These are phyloP conservation scores for Diaporthe sp. DNA, from an alignment of 2,329 filamentous ascomycete species.

Conservation along the genomic window DNA sequence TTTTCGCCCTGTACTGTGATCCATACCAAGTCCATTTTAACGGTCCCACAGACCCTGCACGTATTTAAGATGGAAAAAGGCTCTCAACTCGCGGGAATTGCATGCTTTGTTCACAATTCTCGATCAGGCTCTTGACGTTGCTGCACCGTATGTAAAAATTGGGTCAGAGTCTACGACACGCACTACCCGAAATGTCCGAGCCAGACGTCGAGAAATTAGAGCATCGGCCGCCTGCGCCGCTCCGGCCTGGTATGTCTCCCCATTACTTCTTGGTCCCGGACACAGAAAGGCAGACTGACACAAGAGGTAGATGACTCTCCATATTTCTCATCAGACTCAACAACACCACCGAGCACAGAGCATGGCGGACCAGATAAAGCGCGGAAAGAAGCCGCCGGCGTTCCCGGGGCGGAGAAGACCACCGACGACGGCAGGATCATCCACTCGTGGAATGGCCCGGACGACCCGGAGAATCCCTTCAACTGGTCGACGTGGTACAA, in stretches of 20 bases:
- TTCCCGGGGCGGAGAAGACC: slow-evolving; percentile 32
- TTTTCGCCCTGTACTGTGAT: not conserved
- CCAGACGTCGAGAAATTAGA: slow-evolving; percentile 33
- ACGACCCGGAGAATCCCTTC: slow-evolving; percentile 64
- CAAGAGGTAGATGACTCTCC: not conserved
- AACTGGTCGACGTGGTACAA: slow-evolving; percentile 66
- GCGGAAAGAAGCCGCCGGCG: not conserved
- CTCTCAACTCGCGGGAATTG: not conserved
- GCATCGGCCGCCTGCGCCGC: slow-evolving; percentile 13
- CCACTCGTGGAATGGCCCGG: slow-evolving; percentile 61
- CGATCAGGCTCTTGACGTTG: not conserved
- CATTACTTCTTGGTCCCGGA: not conserved
- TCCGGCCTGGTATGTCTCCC: slow-evolving; percentile 9
- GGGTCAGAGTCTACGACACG: not conserved
- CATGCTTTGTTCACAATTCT: not conserved
- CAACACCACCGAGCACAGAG: not conserved
- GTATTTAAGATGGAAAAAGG: slow-evolving; percentile 7
- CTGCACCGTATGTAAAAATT: not conserved
- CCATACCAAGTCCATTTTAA: not conserved
- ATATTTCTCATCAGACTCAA: slow-evolving; percentile 16
- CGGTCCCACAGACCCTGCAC: not conserved
- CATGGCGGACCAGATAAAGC: slow-evolving; percentile 9
- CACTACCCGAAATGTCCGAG: slow-evolving; percentile 15
- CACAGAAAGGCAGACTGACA: not conserved
- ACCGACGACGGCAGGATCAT: slow-evolving; percentile 54